Percentiles rank a stretch among this genome's conserved stretches.
Evolutionary conservation across 2,329 filamentous ascomycete genomes (phyloP).

Genomic region (Elsinoe perseae): DNA sequence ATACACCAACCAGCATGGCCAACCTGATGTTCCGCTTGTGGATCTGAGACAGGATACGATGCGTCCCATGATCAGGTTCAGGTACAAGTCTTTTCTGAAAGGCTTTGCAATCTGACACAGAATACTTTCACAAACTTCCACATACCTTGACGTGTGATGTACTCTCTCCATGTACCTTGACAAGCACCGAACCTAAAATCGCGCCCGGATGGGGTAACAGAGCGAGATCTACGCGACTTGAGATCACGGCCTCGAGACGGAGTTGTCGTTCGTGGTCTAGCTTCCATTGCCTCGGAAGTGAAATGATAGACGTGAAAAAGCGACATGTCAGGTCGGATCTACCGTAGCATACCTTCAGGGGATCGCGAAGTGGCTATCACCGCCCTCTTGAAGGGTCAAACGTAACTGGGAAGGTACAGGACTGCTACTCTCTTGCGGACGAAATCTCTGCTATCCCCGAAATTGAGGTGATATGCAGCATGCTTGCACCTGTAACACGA

Average conservation of each 20-base stretch:
- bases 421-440: not conserved
- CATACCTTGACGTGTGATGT: not conserved
- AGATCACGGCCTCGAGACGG: constrained; percentile 5
- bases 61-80: not conserved
- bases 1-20: not conserved
- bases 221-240: constrained; percentile 8
- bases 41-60: not conserved
- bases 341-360: not conserved
- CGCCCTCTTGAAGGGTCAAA: not conserved
- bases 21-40: not conserved
- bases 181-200: not conserved
- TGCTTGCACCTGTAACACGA: constrained; percentile 5
- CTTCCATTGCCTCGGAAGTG: constrained; percentile 6
- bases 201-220: constrained; percentile 9
- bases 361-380: not conserved
- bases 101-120: not conserved
- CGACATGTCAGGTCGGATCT: constrained; percentile 12
- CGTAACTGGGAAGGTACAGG: not conserved
- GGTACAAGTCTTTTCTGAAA: not conserved
- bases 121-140: not conserved
- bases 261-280: not conserved
- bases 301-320: not conserved
- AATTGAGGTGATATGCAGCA: constrained; percentile 2
- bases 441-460: constrained; percentile 11
- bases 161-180: not conserved